Base-by-base conservation (phyloP, 2,329 filamentous ascomycete genomes). In the Monilinia fructigena region DNA sequence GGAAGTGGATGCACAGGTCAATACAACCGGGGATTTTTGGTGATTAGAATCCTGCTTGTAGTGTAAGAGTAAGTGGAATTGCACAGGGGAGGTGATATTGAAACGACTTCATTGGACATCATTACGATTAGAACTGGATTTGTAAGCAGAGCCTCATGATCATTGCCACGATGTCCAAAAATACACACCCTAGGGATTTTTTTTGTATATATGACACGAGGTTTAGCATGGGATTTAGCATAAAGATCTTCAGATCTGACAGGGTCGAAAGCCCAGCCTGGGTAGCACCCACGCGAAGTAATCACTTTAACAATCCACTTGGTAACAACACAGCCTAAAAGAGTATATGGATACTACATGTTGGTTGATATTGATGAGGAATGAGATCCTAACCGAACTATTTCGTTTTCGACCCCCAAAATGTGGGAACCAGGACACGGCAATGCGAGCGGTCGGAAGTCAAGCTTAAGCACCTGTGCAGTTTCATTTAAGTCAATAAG, bases 221-320 rank as follows among this genome's bases (percentile, higher is more conserved):
- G 45, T 60, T 50, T 38, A 38, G 20, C 58, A 50, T 35, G 45
- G 58, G 20, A 42, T 40, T 12, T 55, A 42, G 48, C 35, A 55
- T 63, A n/a, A 28, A 40, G 60, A 63, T 63, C 60, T 42, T 42
- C 60, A 8, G 42, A 63, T 63, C 60, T 42, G 35, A 42, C 48
- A 63, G 35, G 60, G 60, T 54, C 38, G 23, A 28, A 63, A 53
- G 60, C 60, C 60, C 23, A 63, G 42, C 47, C 31, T 23, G 60
- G 60, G n/a, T 28, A 40, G n/a, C 54, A 60, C 47, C 35, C 60
- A 50, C 14, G 45, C 45, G 28, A 50, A 47, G 58, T 61, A 50
- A 60, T 50, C 58, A 60, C 45, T 63, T 54, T 42, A 54, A 40
- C 18, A 62, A 28, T 52, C 40, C 31, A 42, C 48, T 55, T 55